These are phyloP conservation scores for Antitrichia curtipendula DNA, from an alignment of 225 moss, liverwort and hornwort species.

Conservation along the genomic window DNA sequence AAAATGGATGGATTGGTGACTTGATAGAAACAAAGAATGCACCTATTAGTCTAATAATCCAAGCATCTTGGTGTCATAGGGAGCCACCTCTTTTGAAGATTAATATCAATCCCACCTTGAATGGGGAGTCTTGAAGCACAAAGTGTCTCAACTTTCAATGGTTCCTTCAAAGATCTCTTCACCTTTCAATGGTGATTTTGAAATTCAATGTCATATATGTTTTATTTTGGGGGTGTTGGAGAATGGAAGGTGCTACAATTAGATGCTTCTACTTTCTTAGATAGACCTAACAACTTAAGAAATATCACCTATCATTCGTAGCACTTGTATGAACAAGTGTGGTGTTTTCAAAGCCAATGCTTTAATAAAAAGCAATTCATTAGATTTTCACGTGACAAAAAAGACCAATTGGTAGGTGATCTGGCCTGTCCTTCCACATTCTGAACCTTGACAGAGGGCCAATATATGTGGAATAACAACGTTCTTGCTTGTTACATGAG, in stretches of 20 bases:
- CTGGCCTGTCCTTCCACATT: accelerated
- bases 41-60: too few relatives aligned
- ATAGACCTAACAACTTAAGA: not conserved
- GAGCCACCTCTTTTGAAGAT: too few relatives aligned
- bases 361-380: not conserved
- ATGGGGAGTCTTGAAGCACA: too few relatives aligned
- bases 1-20: too few relatives aligned
- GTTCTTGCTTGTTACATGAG: not conserved
- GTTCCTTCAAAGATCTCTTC: not conserved
- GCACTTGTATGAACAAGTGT: accelerated
- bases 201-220: too few relatives aligned
- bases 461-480: not conserved
- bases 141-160: not conserved
- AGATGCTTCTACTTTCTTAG: too few relatives aligned
- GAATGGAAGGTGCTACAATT: too few relatives aligned
- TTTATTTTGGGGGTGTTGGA: too few relatives aligned
- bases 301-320: not conserved
- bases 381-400: not conserved
- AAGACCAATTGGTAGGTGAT: not conserved
- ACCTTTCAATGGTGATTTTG: too few relatives aligned
- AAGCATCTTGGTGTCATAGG: too few relatives aligned
- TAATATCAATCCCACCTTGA: too few relatives aligned
- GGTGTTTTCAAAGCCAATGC: not conserved
- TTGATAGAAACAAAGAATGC: too few relatives aligned
- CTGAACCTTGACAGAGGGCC: not conserved